phyloP scores from a whole-genome alignment of 108 stramenopile species.

The Cyclotella sp. region DNA sequence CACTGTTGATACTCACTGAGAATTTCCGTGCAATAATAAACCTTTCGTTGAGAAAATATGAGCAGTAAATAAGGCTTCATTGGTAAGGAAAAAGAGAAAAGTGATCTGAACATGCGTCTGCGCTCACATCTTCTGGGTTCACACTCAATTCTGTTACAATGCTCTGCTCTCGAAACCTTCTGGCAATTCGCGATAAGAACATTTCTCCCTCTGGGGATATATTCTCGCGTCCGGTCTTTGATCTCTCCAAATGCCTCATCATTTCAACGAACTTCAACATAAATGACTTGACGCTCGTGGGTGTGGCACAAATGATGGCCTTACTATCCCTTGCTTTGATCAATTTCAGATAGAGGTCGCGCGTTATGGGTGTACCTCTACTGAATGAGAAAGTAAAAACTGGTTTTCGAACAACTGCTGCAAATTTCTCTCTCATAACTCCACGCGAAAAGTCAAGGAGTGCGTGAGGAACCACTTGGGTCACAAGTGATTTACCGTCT shows the following conservation, averaged over 20 bases:
- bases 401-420: conserved; percentile 95
- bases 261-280: conserved; percentile 98
- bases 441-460: conserved; percentile 96
- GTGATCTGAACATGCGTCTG: neutral
- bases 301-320: conserved; percentile 96
- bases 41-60: neutral
- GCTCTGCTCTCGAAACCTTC: conserved; percentile 79
- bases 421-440: conserved; percentile 97
- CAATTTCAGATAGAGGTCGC: conserved; percentile 94
- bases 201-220: conserved; percentile 51
- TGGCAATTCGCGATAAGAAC: conserved; percentile 85
- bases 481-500: conserved; percentile 93
- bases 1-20: conserved; percentile 41
- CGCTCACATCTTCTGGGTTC: conserved; percentile 73
- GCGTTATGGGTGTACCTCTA: conserved; percentile 91
- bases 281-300: conserved; percentile 98
- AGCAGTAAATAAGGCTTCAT: neutral
- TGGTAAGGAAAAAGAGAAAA: neutral
- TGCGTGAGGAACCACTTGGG: conserved; percentile 98
- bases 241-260: conserved; percentile 93
- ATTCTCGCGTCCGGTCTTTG: conserved; percentile 60
- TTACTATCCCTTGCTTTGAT: conserved; percentile 92
- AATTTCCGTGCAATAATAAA: conserved; percentile 89
- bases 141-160: conserved; percentile 79
- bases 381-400: conserved; percentile 98